These are phyloP conservation scores for Ceratobasidium sp. DNA, from an alignment of 1,284 basidiomycete genomes.

Conservation along the genomic window DNA sequence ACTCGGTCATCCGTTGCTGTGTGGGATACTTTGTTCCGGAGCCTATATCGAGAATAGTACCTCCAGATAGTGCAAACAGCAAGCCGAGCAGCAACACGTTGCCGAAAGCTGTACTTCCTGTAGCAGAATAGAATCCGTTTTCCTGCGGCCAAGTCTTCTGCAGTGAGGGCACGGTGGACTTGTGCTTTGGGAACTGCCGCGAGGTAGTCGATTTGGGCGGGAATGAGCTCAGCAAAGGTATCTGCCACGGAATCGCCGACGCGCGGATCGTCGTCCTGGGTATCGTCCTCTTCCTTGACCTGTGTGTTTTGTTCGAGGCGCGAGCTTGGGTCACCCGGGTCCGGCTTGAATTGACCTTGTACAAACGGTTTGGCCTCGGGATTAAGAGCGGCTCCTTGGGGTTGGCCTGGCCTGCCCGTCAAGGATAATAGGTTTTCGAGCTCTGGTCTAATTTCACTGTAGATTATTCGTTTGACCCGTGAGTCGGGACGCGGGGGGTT, in stretches of 20 bases:
- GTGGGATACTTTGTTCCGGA: neutral
- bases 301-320: too few species aligned
- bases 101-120: constrained; percentile 18
- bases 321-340: neutral
- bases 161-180: neutral
- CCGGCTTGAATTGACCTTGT: neutral
- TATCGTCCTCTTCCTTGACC: too few species aligned
- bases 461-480: constrained; percentile 1
- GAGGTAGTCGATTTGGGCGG: constrained; percentile 9
- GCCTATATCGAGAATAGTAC: constrained; percentile 17
- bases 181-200: neutral
- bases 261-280: too few species aligned
- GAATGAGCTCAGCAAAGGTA: constrained; percentile 8
- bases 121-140: constrained; percentile 31
- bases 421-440: neutral
- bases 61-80: constrained; percentile 22
- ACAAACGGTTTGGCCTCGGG: neutral
- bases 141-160: neutral
- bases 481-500: neutral
- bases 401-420: neutral
- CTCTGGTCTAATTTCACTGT: neutral
- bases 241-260: neutral
- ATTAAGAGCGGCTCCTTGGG: neutral
- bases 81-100: neutral
- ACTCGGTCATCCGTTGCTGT: constrained; percentile 20